Evolutionary conservation across 192 early-diverging fungal genomes (phyloP).

Genomic region (Coemansia sp.): DNA sequence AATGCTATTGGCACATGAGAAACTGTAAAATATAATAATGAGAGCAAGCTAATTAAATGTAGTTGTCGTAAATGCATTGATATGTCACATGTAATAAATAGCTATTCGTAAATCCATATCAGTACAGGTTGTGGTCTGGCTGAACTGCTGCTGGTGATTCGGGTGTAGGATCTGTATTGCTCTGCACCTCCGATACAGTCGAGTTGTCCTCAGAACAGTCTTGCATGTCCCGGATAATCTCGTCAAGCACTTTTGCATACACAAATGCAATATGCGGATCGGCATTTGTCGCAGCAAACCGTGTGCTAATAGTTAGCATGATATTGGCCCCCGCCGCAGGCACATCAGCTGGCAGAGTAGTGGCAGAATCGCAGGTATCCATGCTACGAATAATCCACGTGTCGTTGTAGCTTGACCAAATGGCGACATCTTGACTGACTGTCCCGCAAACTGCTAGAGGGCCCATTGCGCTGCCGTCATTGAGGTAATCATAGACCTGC

Average conservation of each 20-base stretch:
- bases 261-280: too few relatives aligned
- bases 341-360: neutral
- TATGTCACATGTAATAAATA: too few relatives aligned
- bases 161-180: neutral
- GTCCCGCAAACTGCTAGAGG: neutral
- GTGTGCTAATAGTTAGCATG: too few relatives aligned
- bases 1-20: too few relatives aligned
- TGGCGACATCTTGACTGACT: too few relatives aligned
- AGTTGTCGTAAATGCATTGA: too few relatives aligned
- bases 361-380: neutral
- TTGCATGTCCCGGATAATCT: neutral
- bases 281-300: too few relatives aligned
- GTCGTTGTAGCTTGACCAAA: too few relatives aligned
- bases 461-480: neutral
- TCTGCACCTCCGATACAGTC: neutral
- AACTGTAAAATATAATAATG: too few relatives aligned
- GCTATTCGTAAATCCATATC: neutral
- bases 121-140: neutral
- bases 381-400: neutral
- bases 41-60: too few relatives aligned
- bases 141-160: neutral
- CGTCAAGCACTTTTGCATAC: neutral
- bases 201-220: neutral
- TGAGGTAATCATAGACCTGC: neutral
- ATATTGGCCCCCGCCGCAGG: neutral